Percentiles rank a stretch among this genome's conserved stretches.
Evolutionary conservation across 768 basidiomycete genomes (phyloP).

Genomic region (Mycena albidolilacea): DNA sequence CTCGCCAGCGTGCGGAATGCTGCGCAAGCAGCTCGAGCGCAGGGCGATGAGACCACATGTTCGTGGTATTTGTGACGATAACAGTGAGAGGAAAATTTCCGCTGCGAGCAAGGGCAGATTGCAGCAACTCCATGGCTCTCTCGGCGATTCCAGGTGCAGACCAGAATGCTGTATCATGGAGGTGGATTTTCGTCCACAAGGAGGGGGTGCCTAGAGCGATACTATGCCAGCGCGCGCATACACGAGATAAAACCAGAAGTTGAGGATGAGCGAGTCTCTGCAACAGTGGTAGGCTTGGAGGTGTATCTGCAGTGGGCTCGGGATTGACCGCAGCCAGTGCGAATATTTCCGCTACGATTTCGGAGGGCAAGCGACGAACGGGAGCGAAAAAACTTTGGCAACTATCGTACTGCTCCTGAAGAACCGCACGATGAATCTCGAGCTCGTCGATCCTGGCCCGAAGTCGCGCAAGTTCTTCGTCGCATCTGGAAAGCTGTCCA

Average conservation of each 20-base stretch:
- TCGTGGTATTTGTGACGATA: neutral
- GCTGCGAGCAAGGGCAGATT: neutral
- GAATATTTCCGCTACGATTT: conserved; percentile 11
- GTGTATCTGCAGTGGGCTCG: neutral
- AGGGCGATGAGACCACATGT: neutral
- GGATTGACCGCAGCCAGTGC: neutral
- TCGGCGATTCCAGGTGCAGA: neutral
- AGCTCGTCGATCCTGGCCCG: neutral
- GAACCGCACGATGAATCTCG: neutral
- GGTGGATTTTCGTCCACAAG: conserved; percentile 4
- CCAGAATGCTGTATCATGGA: conserved; percentile 4
- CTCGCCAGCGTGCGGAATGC: conserved; percentile 15
- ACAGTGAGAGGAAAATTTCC: neutral
- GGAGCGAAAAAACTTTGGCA: conserved; percentile 1
- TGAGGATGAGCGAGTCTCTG: neutral
- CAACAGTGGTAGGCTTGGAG: neutral
- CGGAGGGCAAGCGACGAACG: conserved; percentile 4
- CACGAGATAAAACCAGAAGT: neutral
- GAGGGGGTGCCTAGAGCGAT: conserved; percentile 2
- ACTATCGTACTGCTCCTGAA: neutral
- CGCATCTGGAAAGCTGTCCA: neutral
- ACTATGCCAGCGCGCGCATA: conserved; percentile 7
- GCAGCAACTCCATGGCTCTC: conserved; percentile 3
- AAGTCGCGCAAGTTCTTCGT: neutral
- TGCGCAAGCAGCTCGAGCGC: conserved; percentile 3